Evolutionary conservation across 768 basidiomycete genomes (phyloP), one percentile per base, ranked within the genome.

Genomic region (Phanerochaete carnosa): DNA sequence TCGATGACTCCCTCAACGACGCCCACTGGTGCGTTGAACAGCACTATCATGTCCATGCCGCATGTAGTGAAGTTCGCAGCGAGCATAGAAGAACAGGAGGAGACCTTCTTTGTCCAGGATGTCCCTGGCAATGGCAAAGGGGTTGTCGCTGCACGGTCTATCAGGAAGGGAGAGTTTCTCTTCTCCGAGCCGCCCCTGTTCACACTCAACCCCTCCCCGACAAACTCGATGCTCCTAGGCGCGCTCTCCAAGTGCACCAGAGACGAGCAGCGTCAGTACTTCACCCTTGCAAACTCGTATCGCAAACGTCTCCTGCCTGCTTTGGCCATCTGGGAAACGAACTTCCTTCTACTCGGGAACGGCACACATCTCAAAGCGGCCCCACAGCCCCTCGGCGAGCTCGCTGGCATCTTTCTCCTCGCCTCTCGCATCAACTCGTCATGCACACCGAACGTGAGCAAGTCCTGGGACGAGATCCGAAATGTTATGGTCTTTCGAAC

Each of bases 341-440:
- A 73, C 57, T 66, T 73, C 13, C 68, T 70, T 62, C 61, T 62
- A 43, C 50, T 54, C 39, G 46, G 49, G 13, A 43, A 56, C 51
- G 51, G 62, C 51, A 23, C 35, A 25, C 45, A 16, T 16, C 47
- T 19, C 47, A 7, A 59, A 56, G 30, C 22, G 33, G 19, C n/a
- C 22, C 58, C 7, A 43, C 29, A 60, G 57, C 53, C 54, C 13
- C 8, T 26, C 16, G 39, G 39, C 11, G 66, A 61, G 2, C n/a
- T 46, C 12, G 57, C 50, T 7, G 72, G 71, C 13, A 46, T 73
- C 19, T 73, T 73, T 64, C 61, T 72, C n/a, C 56, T 62, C 39
- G 69, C 64, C 1, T 64, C 71, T 19, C 65, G 70, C 26, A 65
- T 73, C 45, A 73, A 73, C 56, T 68, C 68, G 37, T 70, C 71